Base-by-base conservation (phyloP, 1,139 yeast species). In the Taphrina confusa region DNA sequence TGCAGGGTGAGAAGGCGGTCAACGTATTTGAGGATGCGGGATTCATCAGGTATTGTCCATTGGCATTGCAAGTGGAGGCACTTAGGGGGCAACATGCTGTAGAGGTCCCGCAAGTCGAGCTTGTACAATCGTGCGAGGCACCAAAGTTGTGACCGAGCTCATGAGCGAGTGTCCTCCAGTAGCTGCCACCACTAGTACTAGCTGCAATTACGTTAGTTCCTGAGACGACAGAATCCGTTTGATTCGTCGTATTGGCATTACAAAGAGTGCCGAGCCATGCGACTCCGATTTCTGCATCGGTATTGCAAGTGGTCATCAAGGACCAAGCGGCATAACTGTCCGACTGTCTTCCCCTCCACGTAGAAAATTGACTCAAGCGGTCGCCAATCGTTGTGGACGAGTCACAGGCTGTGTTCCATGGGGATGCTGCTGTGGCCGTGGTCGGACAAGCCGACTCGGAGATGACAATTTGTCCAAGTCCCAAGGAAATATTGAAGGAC, bases 231-330 rank as follows among this genome's bases (percentile, higher is more conserved):
- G 71, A 65, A 12, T 33, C 33, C 8, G 51, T 30, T 16, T 58
- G 54, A 12, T 55, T 25, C 16, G 60, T 62, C 23, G 61, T 55
- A 20, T 57, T 62, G n/a, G 69, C 64, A 18, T 61, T 56, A 62
- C 78, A 75, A 3, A 72, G 70, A 64, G 70, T 66, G 5, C 76
- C 76, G 44, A 73, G 69, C 78, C 77, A 74, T 1, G 77, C 69
- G 1, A 75, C 67, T 0, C 78, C 78, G 2, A 74, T 76, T 4
- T 73, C 71, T 0, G 72, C 65, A 1, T 72, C 72, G 33, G 71
- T 69, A 2, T 69, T 62, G 61, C 78, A 74, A 11, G 67, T 61
- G 0, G 78, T 74, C 57, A 75, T 61, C 33, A 75, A 65, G 4
- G 74, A 65, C 78, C 78, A 75, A 11, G 74, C 68, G 0, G 76